Evolutionary conservation across 1,284 basidiomycete species (phyloP).

Genomic region (Irpex lacteus): DNA sequence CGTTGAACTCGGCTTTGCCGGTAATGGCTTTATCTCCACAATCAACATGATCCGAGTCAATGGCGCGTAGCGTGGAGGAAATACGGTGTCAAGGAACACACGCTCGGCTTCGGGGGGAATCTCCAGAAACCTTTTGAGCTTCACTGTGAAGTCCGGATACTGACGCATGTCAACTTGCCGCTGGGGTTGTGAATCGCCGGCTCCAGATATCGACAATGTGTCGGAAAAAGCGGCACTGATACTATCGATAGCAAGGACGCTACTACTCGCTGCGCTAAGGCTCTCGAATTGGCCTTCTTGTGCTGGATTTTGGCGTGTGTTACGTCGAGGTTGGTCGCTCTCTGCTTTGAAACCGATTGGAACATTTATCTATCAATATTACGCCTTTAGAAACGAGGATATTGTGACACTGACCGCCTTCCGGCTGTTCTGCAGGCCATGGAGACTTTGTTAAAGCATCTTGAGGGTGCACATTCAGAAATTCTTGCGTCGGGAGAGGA

Average conservation of each 20-base stretch:
- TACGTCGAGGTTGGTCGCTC: not conserved
- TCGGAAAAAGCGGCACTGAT: not conserved
- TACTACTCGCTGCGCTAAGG: not conserved
- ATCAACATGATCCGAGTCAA: not conserved
- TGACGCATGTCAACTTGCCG: not conserved
- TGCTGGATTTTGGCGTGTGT: not conserved
- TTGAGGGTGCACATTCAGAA: not conserved
- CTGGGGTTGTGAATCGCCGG: not conserved
- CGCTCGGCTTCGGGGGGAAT: not conserved
- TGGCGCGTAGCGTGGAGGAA: not conserved
- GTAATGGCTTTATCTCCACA: not conserved
- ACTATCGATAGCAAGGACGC: not conserved
- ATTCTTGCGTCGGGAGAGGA: not conserved
- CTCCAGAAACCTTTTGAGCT: not conserved
- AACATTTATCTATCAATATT: not conserved
- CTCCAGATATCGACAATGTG: not conserved
- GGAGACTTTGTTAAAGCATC: not conserved
- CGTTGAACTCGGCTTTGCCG: too few relatives aligned
- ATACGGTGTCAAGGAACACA: not conserved
- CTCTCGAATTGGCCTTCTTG: not conserved
- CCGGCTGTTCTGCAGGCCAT: not conserved
- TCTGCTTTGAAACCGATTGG: not conserved
- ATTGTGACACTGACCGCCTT: not conserved
- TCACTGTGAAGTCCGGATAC: not conserved
- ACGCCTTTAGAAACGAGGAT: not conserved